These are phyloP conservation scores for Trichocladium uniseriatum DNA, from an alignment of 495 filamentous ascomycete genomes.

Conservation along the genomic window DNA sequence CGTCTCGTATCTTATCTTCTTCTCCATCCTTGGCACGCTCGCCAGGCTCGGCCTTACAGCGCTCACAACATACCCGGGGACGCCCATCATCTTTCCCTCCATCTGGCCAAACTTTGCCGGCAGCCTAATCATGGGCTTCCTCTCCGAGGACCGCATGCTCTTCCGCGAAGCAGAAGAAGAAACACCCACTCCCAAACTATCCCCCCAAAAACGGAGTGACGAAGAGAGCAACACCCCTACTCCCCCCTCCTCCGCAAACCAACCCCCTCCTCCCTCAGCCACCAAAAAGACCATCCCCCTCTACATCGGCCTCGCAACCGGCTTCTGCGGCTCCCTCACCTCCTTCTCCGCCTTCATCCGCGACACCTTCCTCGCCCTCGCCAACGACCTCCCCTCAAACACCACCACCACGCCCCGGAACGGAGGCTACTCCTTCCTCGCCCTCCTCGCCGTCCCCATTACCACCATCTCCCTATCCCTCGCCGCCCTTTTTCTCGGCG, in stretches of 20 bases:
- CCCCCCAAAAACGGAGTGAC: not conserved
- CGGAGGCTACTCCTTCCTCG: slow-evolving; percentile 75
- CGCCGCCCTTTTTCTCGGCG: slow-evolving; percentile 59
- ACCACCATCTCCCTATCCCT: slow-evolving; percentile 59
- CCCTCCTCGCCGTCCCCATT: slow-evolving; percentile 60
- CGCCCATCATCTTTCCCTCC: slow-evolving; percentile 62
- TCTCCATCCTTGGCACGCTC: slow-evolving; percentile 80
- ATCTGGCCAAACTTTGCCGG: slow-evolving; percentile 92
- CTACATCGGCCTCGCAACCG: slow-evolving; percentile 85
- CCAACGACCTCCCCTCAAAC: slow-evolving; percentile 51
- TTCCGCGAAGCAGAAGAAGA: slow-evolving; percentile 47
- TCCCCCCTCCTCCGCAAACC: slow-evolving; percentile 11
- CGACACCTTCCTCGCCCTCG: slow-evolving; percentile 73
- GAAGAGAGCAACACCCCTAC: slow-evolving; percentile 6
- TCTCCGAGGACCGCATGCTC: slow-evolving; percentile 67
- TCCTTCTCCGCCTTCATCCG: slow-evolving; percentile 87
- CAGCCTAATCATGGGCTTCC: slow-evolving; percentile 74
- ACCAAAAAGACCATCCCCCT: slow-evolving; percentile 76
- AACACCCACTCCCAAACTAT: slow-evolving; percentile 12
- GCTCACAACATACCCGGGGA: slow-evolving; percentile 70
- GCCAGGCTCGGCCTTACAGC: slow-evolving; percentile 74
- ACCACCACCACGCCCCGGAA: slow-evolving; percentile 40
- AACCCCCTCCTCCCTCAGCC: slow-evolving; percentile 22
- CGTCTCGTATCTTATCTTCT: slow-evolving; percentile 72
- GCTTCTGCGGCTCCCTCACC: slow-evolving; percentile 90